A percentile compares a stretch with the other conserved stretches of the same genome.
These are phyloP conservation scores for Scleroderma citrinum DNA, from an alignment of 768 basidiomycete genomes.

Conservation along the genomic window DNA sequence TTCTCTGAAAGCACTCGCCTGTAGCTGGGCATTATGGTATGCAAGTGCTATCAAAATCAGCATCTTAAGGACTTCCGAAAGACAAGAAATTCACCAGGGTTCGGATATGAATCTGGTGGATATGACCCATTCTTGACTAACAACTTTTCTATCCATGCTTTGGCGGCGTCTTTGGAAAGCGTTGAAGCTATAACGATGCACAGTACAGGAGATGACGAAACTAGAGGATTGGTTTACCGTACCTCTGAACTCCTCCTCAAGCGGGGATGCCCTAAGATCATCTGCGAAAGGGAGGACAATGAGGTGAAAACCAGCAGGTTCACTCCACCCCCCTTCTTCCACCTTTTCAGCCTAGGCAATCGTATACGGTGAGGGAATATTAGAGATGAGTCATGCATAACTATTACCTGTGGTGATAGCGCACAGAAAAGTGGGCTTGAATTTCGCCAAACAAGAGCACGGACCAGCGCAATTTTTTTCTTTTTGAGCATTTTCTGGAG, in stretches of 20 bases:
- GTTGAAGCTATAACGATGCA: conserved; percentile 50
- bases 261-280: conserved; percentile 78
- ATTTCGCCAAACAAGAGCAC: conserved; percentile 63
- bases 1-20: conserved; percentile 90
- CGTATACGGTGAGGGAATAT: neutral
- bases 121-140: conserved; percentile 75
- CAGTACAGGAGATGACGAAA: neutral
- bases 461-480: conserved; percentile 74
- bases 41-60: conserved; percentile 54
- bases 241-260: conserved; percentile 64
- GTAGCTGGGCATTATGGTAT: conserved; percentile 84
- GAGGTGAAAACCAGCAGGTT: conserved; percentile 89
- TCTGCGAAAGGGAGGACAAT: conserved; percentile 93
- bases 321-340: conserved; percentile 68
- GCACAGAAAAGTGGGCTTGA: conserved; percentile 77
- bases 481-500: conserved; percentile 78
- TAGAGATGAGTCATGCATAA: neutral
- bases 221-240: conserved; percentile 6
- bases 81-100: conserved; percentile 62
- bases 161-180: conserved; percentile 59
- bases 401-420: conserved; percentile 74
- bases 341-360: conserved; percentile 55
- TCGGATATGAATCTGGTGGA: conserved; percentile 83
- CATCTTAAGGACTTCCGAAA: neutral
- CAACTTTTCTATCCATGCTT: conserved; percentile 72